phyloP scores from a whole-genome alignment of 768 basidiomycete genomes.

The Tylopilus sp. region DNA sequence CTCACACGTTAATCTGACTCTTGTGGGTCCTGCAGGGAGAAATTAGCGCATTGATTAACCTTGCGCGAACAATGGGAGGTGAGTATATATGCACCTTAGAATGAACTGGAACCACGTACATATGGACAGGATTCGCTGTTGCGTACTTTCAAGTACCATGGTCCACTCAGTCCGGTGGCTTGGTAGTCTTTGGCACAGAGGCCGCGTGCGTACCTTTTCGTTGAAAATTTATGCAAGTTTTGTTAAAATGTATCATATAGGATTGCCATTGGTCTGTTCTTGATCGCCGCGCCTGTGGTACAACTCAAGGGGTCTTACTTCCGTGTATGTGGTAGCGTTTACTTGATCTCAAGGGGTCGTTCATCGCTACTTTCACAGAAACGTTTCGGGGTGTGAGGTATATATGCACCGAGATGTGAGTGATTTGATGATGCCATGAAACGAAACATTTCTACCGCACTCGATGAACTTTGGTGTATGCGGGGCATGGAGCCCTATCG shows the following conservation, averaged over 20 bases:
- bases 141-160: slow-evolving; percentile 42
- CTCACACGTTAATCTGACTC: background rate
- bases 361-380: slow-evolving; percentile 6
- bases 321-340: slow-evolving; percentile 27
- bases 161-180: slow-evolving; percentile 33
- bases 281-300: slow-evolving; percentile 34
- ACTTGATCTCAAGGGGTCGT: background rate
- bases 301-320: slow-evolving; percentile 34
- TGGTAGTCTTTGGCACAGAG: slow-evolving; percentile 37
- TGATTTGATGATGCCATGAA: background rate
- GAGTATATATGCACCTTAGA: slow-evolving; percentile 3
- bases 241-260: slow-evolving; percentile 12
- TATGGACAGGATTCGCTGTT: slow-evolving; percentile 31
- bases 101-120: background rate
- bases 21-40: slow-evolving; percentile 32
- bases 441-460: background rate
- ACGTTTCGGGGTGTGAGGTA: slow-evolving; percentile 18
- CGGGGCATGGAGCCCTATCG: too few species aligned
- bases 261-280: slow-evolving; percentile 32
- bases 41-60: slow-evolving; percentile 42
- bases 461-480: too few species aligned
- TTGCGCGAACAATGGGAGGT: slow-evolving; percentile 34
- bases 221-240: background rate
- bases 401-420: background rate
- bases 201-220: slow-evolving; percentile 29